Evolutionary conservation across 108 stramenopile genomes (phyloP).

Genomic region (Nitzschia palea): DNA sequence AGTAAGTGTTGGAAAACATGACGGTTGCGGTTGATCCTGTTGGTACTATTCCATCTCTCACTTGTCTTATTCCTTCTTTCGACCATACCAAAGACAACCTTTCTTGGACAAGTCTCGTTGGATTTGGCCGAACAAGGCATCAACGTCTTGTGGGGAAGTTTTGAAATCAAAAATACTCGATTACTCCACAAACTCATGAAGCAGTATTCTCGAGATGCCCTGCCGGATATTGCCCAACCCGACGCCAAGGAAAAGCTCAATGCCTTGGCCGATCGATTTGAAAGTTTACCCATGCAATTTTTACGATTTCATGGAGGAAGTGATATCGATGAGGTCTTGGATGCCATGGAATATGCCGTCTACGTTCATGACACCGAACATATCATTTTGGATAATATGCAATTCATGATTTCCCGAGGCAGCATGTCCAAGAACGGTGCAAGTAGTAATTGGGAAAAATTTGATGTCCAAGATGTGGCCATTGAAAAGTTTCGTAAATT

Average conservation of each 20-base stretch:
- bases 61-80: too few relatives aligned
- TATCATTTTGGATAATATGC: constrained; percentile 93
- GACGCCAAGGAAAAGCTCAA: constrained; percentile 45
- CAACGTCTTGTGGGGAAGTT: constrained; percentile 95
- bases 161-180: constrained; percentile 94
- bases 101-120: constrained; percentile 89
- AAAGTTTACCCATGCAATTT: constrained; percentile 88
- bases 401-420: constrained; percentile 94
- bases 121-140: constrained; percentile 92
- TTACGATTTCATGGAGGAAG: constrained; percentile 95
- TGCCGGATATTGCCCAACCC: constrained; percentile 49
- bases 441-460: constrained; percentile 66
- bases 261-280: constrained; percentile 84
- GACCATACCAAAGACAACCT: constrained; percentile 80
- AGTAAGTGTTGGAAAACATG: constrained; percentile 38
- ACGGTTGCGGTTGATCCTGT: background rate
- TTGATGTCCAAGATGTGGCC: constrained; percentile 92
- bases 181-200: constrained; percentile 92
- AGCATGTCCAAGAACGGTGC: constrained; percentile 8
- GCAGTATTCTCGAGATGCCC: constrained; percentile 75
- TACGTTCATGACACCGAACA: constrained; percentile 92
- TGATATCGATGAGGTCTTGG: constrained; percentile 91
- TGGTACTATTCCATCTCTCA: background rate
- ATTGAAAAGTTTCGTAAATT: constrained; percentile 96
- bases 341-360: constrained; percentile 97